phyloP scores from a whole-genome alignment of 129 eudicot species.

The Silybum marianum region DNA sequence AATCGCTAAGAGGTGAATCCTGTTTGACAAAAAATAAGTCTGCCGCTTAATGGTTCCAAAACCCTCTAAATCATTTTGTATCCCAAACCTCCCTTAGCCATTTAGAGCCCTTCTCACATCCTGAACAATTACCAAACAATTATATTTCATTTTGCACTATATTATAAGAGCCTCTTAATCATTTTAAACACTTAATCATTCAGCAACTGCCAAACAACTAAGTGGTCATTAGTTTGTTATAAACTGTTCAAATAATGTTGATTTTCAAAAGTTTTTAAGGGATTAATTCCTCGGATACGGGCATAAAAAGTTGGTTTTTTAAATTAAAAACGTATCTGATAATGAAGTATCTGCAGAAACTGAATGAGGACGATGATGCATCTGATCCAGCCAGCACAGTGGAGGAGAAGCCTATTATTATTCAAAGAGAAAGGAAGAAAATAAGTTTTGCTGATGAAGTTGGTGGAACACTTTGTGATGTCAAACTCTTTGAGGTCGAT shows the following conservation, averaged over 20 bases:
- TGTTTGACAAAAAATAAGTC: too few species aligned
- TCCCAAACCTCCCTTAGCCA: too few species aligned
- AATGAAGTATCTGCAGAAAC: conserved; percentile 36
- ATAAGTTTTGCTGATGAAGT: conserved; percentile 93
- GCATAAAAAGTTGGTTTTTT: too few species aligned
- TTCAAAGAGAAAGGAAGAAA: conserved; percentile 48
- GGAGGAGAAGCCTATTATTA: conserved; percentile 28
- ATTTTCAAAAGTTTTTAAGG: neutral
- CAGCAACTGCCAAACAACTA: neutral
- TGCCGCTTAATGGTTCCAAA: too few species aligned
- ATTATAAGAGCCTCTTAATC: too few species aligned
- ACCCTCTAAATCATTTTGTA: too few species aligned
- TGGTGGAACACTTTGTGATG: conserved; percentile 80
- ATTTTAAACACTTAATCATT: too few species aligned
- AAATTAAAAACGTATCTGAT: neutral
- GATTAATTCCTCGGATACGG: too few species aligned
- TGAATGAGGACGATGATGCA: conserved; percentile 40
- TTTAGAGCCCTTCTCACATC: too few species aligned
- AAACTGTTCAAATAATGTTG: neutral
- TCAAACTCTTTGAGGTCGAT: conserved; percentile 50
- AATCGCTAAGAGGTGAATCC: too few species aligned
- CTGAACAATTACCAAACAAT: too few species aligned
- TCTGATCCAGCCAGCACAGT: conserved; percentile 24
- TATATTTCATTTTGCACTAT: too few species aligned
- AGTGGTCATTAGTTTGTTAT: neutral